Percentiles rank a stretch among this genome's conserved stretches.
Conservation (phyloP, 768 basidiomycete species). For the Rhizopogon vinicolor region DNA sequence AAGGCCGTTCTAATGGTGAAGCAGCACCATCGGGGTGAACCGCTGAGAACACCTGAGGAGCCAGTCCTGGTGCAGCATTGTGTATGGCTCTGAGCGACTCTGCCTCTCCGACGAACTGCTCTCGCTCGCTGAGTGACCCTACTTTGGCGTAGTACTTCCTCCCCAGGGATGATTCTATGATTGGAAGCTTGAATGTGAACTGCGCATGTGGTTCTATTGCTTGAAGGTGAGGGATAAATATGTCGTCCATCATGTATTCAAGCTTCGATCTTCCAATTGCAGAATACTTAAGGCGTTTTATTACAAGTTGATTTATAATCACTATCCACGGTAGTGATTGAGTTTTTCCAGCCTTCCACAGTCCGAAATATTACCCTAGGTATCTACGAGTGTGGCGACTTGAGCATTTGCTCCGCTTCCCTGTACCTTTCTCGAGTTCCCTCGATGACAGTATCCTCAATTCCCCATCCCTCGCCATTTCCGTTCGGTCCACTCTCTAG, state of each 20-base stretch:
- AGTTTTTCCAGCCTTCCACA: neutral
- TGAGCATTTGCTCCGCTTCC: constrained; percentile 67
- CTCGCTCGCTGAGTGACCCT: constrained; percentile 46
- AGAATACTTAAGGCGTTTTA: too few relatives aligned
- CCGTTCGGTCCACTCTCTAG: constrained; percentile 71
- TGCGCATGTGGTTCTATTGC: constrained; percentile 45
- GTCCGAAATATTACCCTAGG: too few relatives aligned
- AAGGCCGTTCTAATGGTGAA: constrained; percentile 39
- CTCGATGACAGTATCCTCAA: constrained; percentile 69
- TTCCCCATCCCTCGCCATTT: constrained; percentile 70
- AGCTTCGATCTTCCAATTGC: too few relatives aligned
- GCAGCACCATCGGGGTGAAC: constrained; percentile 32
- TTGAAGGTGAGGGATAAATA: constrained; percentile 41
- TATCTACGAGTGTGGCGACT: constrained; percentile 6
- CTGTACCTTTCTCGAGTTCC: constrained; percentile 77
- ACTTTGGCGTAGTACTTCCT: constrained; percentile 58
- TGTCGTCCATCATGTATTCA: constrained; percentile 2
- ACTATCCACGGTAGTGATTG: too few relatives aligned
- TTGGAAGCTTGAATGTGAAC: constrained; percentile 42
- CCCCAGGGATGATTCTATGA: constrained; percentile 53
- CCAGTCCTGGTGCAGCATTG: constrained; percentile 62
- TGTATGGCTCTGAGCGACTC: constrained; percentile 63
- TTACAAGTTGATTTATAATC: too few relatives aligned
- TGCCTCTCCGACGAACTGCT: constrained; percentile 67
- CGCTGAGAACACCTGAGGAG: constrained; percentile 50